Percentiles rank a stretch among this genome's conserved stretches.
phyloP scores from a whole-genome alignment of 352 stramenopile genomes.

The Phytophthora agathidicida region DNA sequence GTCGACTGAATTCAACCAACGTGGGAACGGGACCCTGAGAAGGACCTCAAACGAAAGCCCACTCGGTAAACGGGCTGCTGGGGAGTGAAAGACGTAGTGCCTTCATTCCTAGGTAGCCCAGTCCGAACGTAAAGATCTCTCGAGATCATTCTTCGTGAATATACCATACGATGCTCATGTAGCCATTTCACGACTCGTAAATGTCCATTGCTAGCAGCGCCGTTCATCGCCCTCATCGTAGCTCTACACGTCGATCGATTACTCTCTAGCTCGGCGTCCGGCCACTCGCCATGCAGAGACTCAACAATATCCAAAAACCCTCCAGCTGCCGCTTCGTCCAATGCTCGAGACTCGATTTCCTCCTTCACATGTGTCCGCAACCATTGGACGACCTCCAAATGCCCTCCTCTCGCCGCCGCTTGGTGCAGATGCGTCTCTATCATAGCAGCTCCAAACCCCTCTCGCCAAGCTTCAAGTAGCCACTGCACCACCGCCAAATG shows the following conservation, averaged over 20 bases:
- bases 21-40: no score
- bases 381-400: slow-evolving; percentile 34
- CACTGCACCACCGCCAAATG: slow-evolving; percentile 36
- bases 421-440: slow-evolving; percentile 26
- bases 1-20: no score
- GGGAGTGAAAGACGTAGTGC: no score
- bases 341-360: slow-evolving; percentile 10
- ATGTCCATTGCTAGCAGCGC: slow-evolving; percentile 31
- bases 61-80: no score
- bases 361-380: slow-evolving; percentile 25
- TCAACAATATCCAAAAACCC: slow-evolving; percentile 32
- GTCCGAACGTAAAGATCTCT: no score
- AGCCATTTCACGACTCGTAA: slow-evolving; percentile 38
- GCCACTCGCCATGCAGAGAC: slow-evolving; percentile 31
- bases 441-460: background rate
- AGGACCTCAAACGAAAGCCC: no score
- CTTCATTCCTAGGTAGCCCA: no score
- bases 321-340: slow-evolving; percentile 30
- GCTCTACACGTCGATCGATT: slow-evolving; percentile 24
- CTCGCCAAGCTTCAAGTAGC: slow-evolving; percentile 13
- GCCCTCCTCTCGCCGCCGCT: slow-evolving; percentile 29
- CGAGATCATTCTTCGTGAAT: no score
- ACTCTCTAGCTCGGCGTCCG: slow-evolving; percentile 8
- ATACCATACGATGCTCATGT: slow-evolving; percentile 27
- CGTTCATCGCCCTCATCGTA: slow-evolving; percentile 31